A percentile compares a stretch with the other conserved stretches of the same genome.
Conservation (phyloP, 768 basidiomycete genomes). For the Mycena polygramma region DNA sequence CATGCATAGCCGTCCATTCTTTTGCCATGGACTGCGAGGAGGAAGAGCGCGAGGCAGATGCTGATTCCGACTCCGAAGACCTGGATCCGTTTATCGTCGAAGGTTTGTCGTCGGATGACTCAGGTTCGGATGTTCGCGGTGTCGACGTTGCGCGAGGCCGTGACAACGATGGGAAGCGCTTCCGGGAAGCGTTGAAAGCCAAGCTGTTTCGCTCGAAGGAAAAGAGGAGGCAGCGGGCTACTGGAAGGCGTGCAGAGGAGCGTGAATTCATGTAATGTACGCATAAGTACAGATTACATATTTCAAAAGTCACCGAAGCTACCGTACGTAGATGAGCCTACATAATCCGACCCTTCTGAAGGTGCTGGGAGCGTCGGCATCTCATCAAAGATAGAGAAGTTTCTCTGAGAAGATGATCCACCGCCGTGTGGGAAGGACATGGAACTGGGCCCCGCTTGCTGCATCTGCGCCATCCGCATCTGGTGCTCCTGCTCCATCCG, state of each 20-base stretch:
- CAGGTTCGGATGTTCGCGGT: no score
- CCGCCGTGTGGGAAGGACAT: neutral
- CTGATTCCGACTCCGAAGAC: slow-evolving; percentile 13
- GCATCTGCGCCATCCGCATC: slow-evolving; percentile 23
- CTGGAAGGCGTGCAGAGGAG: neutral
- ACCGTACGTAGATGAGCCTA: neutral
- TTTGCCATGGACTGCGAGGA: slow-evolving; percentile 42
- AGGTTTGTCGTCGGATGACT: neutral
- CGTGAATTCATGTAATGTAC: neutral
- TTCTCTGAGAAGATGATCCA: neutral
- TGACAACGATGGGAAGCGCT: neutral
- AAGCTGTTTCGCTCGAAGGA: neutral
- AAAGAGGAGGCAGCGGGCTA: neutral
- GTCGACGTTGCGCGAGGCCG: neutral
- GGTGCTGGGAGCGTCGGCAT: neutral
- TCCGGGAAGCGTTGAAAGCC: neutral
- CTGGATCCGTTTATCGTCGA: slow-evolving; percentile 11
- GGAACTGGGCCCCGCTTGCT: slow-evolving; percentile 8
- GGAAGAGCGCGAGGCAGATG: slow-evolving; percentile 25
- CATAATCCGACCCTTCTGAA: neutral
- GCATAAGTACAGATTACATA: neutral
- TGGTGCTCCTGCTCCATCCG: slow-evolving; percentile 48
- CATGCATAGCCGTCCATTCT: slow-evolving; percentile 43
- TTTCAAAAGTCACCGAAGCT: neutral
- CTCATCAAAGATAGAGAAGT: neutral